Evolutionary conservation across 139 green algal genomes (phyloP).

Genomic region (Pleodorina starrii): DNA sequence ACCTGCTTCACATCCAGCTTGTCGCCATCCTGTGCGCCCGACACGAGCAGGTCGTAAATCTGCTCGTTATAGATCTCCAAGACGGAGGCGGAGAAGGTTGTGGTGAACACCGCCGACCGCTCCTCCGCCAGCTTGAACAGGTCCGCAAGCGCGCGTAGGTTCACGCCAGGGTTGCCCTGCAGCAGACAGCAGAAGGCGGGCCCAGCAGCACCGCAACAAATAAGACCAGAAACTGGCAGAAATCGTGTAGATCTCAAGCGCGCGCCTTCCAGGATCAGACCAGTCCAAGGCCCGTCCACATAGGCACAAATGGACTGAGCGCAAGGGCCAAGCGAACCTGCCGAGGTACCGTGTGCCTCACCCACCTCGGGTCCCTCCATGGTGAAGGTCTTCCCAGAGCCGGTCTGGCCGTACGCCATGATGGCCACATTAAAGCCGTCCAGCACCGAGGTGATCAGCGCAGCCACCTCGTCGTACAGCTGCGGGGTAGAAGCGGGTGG

Average conservation of each 20-base stretch:
- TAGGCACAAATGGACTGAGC: too few species aligned
- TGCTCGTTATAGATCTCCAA: conserved; percentile 89
- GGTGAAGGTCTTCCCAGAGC: conserved; percentile 82
- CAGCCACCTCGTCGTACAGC: conserved; percentile 71
- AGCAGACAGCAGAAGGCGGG: too few species aligned
- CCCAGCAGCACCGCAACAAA: too few species aligned
- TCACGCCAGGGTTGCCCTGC: conserved; percentile 79
- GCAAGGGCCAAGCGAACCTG: too few species aligned
- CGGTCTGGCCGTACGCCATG: conserved; percentile 88
- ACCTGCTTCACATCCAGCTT: conserved; percentile 79
- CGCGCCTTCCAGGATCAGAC: too few species aligned
- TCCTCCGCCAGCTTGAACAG: conserved; percentile 81
- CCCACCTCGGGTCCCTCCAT: conserved; percentile 71
- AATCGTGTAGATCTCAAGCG: too few species aligned
- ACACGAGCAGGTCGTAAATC: conserved; percentile 73
- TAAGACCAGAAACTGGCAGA: too few species aligned
- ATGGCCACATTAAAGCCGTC: conserved; percentile 88
- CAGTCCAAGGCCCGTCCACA: too few species aligned
- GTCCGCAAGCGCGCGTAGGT: conserved; percentile 85
- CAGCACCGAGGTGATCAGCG: conserved; percentile 69
- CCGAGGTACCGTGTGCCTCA: too few species aligned
- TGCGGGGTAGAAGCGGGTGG: too few species aligned
- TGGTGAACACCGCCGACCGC: conserved; percentile 59
- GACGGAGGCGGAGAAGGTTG: conserved; percentile 72
- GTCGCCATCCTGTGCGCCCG: conserved; percentile 66